These are phyloP conservation scores for Xerocomellus intermedius DNA, from an alignment of 768 basidiomycete genomes.

Conservation along the genomic window DNA sequence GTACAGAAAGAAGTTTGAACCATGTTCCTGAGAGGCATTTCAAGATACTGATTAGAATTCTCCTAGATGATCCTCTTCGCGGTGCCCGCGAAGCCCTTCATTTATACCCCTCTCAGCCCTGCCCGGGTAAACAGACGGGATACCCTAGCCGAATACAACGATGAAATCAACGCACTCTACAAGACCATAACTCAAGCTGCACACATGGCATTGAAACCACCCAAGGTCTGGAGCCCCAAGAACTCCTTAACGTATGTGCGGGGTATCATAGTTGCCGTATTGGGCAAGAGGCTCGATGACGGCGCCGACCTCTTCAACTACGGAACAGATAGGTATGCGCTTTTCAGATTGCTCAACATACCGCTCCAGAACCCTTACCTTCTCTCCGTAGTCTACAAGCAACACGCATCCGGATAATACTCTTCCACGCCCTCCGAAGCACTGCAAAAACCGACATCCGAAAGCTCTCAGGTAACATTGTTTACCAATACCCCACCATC, in stretches of 20 bases:
- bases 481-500: too few relatives aligned
- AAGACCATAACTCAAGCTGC: not conserved
- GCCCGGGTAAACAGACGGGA: too few relatives aligned
- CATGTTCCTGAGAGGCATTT: not conserved
- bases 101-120: too few relatives aligned
- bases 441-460: too few relatives aligned
- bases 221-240: conserved; percentile 16
- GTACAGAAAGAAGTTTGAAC: conserved; percentile 20
- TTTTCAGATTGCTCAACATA: not conserved
- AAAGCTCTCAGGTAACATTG: too few relatives aligned
- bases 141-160: too few relatives aligned
- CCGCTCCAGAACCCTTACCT: not conserved
- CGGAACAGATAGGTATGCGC: conserved; percentile 10
- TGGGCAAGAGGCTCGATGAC: conserved; percentile 13
- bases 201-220: conserved; percentile 9
- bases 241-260: conserved; percentile 14
- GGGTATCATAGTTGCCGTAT: conserved; percentile 11
- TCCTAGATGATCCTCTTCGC: too few relatives aligned
- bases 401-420: conserved; percentile 38
- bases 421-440: conserved; percentile 22
- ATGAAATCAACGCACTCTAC: too few relatives aligned
- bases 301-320: conserved; percentile 9
- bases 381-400: conserved; percentile 35
- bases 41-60: not conserved
- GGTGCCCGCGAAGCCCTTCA: too few relatives aligned